Conservation (phyloP, 2,329 filamentous ascomycete species). For the Fusarium sp. region DNA sequence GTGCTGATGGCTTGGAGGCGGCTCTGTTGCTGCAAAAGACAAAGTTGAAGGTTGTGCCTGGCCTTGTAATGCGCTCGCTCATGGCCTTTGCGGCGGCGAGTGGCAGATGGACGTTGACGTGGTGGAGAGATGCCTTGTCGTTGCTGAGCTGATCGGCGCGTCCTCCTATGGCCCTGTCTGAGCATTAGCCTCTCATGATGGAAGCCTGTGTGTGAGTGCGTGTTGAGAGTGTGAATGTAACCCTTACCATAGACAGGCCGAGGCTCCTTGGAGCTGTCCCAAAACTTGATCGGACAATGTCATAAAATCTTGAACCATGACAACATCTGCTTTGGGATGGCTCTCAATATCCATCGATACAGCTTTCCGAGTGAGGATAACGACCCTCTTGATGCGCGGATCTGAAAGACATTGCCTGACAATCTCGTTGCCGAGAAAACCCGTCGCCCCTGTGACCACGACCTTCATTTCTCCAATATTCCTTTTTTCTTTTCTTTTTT, state of each 20-base stretch:
- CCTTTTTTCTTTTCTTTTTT: too few relatives aligned
- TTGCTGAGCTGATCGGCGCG: constrained; percentile 58
- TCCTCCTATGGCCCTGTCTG: constrained; percentile 52
- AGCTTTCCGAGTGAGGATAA: constrained; percentile 60
- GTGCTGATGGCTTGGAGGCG: constrained; percentile 46
- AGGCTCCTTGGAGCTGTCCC: constrained; percentile 57
- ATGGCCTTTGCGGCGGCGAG: constrained; percentile 67
- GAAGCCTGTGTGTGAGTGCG: background rate
- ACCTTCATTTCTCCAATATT: constrained; percentile 61
- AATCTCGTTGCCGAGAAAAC: constrained; percentile 63
- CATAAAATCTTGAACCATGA: constrained; percentile 63
- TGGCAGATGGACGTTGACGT: constrained; percentile 69
- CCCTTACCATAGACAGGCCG: constrained; percentile 71
- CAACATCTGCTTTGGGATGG: constrained; percentile 59
- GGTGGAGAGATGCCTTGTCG: constrained; percentile 54
- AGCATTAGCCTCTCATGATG: constrained; percentile 3
- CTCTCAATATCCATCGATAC: constrained; percentile 54
- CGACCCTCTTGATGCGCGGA: constrained; percentile 59
- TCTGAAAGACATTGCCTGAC: constrained; percentile 60
- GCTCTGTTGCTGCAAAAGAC: constrained; percentile 54
- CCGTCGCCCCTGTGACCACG: constrained; percentile 67
- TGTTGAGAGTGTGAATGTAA: background rate
- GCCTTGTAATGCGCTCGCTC: constrained; percentile 44
- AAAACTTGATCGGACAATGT: constrained; percentile 55
- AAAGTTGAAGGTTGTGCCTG: constrained; percentile 52